Conservation (phyloP, 257 asterid genomes). For the Anisodus acutangulus region DNA sequence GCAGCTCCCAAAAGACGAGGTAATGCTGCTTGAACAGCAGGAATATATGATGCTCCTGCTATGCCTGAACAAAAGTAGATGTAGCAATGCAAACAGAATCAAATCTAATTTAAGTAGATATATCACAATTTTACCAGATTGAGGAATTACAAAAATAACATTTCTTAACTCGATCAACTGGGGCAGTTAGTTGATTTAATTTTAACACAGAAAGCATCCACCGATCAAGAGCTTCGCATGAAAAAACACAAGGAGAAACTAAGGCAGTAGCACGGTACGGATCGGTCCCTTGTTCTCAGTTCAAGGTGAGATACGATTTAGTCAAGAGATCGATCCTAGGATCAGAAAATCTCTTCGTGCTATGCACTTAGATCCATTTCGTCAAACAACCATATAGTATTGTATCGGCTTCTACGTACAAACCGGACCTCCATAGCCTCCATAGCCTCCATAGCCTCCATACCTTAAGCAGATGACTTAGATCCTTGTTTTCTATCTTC, state of each 20-base stretch:
- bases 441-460: background rate
- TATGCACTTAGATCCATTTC: background rate
- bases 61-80: conserved; percentile 59
- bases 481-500: background rate
- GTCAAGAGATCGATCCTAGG: background rate
- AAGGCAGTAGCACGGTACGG: background rate
- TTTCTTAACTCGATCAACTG: background rate
- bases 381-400: background rate
- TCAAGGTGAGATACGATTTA: background rate
- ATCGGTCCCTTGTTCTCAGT: conserved; percentile 4
- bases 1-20: conserved; percentile 89
- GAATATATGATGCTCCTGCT: conserved; percentile 93
- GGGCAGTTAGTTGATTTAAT: background rate
- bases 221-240: background rate
- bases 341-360: conserved; percentile 21
- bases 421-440: background rate
- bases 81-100: conserved; percentile 26
- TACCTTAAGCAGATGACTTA: background rate
- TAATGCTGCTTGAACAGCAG: conserved; percentile 83
- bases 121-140: conserved; percentile 13
- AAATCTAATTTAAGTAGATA: conserved; percentile 16
- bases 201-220: background rate
- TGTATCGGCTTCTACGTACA: background rate
- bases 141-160: conserved; percentile 4
- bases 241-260: conserved; percentile 15